Evolutionary conservation across 2,329 filamentous ascomycete species (phyloP), one percentile per base, ranked within the genome.

Genomic region (Aspergillus ochraceus): DNA sequence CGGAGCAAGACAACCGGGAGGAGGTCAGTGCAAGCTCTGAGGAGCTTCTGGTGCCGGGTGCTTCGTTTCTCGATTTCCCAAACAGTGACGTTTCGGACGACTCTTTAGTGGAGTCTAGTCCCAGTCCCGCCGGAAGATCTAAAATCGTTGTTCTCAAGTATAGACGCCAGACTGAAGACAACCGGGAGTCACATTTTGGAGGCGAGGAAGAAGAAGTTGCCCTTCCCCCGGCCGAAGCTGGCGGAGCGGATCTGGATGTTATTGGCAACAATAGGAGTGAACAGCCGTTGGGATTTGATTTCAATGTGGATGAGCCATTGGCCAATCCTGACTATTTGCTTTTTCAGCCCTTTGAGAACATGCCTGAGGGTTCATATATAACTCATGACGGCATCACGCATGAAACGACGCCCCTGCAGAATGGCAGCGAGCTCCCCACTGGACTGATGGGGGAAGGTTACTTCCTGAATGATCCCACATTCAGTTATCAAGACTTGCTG

Each of bases 71-170:
- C 17, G 52, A 62, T 5, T 58, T 63, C 29, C 66, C 64, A 0
- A 61, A 67, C 52, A 60, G 17, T 14, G 26, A 45, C 11, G 26
- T n/a, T 12, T 6, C 17, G 17, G 20, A 60, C 42, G 47, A 46
- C 22, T 20, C 49, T n/a, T 42, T 17, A 14, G 19, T 46, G 17
- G 17, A 42, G 19, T 47, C 29, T 11, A 32, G 17, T 11, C 6
- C 54, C 14, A 22, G 26, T 19, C 45, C 45, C 2, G 6, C 36
- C 3, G 51, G 30, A 30, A 22, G 14, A n/a, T 60, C 54, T 32
- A 62, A 58, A 47, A n/a, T 65, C n/a, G 47, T 68, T 5, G 52
- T 63, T 10, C 57, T 64, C 26, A 66, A 61, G 49, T 65, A 62
- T 29, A 46, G 36, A 6, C 52, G 36, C 4, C 36, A 42, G 14